A percentile compares a stretch with the other conserved stretches of the same genome.
phyloP scores from a whole-genome alignment of 2,329 filamentous ascomycete genomes.

The Falciphora oryzae region DNA sequence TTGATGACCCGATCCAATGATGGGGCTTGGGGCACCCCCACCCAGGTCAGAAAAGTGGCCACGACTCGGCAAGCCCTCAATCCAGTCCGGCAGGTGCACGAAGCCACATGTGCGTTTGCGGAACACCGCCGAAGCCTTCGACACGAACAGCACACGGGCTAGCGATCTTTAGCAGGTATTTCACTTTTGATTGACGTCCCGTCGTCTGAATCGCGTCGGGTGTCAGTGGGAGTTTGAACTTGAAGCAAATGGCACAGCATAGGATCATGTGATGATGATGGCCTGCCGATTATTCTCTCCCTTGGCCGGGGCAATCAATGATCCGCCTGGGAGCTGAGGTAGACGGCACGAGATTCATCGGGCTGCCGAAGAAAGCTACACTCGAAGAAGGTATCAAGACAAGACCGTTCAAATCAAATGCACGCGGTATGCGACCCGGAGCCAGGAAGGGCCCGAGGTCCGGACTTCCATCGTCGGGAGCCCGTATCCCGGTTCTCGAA shows the following conservation, averaged over 20 bases:
- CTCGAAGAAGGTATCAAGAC: background rate
- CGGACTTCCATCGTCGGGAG: background rate
- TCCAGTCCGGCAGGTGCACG: background rate
- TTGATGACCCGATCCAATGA: background rate
- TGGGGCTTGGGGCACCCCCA: background rate
- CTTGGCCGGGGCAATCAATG: too few relatives aligned
- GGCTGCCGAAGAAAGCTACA: background rate
- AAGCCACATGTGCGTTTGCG: background rate
- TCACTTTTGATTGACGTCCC: background rate
- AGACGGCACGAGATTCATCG: background rate
- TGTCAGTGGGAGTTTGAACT: background rate
- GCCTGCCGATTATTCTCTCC: background rate
- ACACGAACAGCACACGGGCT: background rate
- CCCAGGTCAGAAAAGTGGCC: background rate
- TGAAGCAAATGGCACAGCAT: background rate
- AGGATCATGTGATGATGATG: background rate
- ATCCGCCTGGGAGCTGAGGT: background rate
- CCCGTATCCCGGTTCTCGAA: background rate
- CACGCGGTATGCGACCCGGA: background rate
- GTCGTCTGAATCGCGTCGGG: too few relatives aligned
- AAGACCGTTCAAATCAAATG: background rate
- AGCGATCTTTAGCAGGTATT: too few relatives aligned
- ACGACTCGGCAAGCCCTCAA: constrained; percentile 1
- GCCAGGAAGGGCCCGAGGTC: background rate
- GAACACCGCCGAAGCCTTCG: background rate